phyloP scores from a whole-genome alignment of 352 stramenopile genomes.

The Pythium aquatile region DNA sequence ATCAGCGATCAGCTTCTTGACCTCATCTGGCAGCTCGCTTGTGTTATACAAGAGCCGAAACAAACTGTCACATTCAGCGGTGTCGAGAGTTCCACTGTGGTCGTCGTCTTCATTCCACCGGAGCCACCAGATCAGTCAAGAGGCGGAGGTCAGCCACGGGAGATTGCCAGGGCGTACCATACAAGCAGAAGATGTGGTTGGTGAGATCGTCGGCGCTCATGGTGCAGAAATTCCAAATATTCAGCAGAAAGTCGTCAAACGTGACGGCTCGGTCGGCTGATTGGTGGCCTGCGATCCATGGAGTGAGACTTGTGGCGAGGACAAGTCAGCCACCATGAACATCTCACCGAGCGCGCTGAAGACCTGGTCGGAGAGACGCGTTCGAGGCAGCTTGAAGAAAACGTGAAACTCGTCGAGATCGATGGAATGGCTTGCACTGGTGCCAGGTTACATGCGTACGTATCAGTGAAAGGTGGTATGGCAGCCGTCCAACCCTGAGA shows the following conservation, averaged over 20 bases:
- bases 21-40: conserved; percentile 32
- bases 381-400: conserved; percentile 40
- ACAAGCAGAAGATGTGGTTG: conserved; percentile 45
- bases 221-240: conserved; percentile 63
- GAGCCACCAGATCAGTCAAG: neutral
- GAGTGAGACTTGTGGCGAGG: neutral
- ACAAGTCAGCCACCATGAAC: neutral
- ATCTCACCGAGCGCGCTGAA: conserved; percentile 49
- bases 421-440: conserved; percentile 53
- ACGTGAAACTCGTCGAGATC: conserved; percentile 50
- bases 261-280: conserved; percentile 32
- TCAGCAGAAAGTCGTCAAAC: conserved; percentile 61
- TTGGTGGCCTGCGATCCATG: conserved; percentile 34
- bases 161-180: conserved; percentile 25
- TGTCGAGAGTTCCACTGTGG: conserved; percentile 39
- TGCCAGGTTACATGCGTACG: neutral
- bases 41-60: conserved; percentile 54
- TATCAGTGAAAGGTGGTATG: no score
- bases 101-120: conserved; percentile 37
- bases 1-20: conserved; percentile 35
- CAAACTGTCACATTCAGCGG: conserved; percentile 48
- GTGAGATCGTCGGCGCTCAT: conserved; percentile 42
- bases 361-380: conserved; percentile 46
- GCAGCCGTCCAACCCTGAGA: neutral
- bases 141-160: neutral